phyloP scores from a whole-genome alignment of 371 early-diverging fungal species.

The Chytridiales sp. region DNA sequence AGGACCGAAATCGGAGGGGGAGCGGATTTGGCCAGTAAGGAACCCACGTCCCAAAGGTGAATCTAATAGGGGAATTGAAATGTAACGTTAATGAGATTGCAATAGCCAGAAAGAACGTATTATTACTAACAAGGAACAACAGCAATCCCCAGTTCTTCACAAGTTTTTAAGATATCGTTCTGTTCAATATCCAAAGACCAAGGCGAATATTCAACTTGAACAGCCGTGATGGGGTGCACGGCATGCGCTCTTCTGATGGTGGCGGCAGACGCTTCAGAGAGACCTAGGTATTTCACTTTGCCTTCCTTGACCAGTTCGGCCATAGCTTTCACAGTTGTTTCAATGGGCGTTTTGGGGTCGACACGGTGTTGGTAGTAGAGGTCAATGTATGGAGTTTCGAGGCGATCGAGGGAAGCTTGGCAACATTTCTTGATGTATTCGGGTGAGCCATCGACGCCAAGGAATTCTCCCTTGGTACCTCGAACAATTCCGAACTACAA shows the following conservation, averaged over 20 bases:
- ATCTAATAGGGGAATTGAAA: constrained; percentile 10
- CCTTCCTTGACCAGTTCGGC: constrained; percentile 58
- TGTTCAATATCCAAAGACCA: constrained; percentile 50
- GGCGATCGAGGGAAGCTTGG: constrained; percentile 47
- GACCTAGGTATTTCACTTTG: constrained; percentile 54
- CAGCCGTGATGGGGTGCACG: constrained; percentile 64
- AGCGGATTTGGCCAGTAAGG: constrained; percentile 50
- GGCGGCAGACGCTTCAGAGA: constrained; percentile 57
- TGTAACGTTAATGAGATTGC: background rate
- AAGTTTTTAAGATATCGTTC: constrained; percentile 53
- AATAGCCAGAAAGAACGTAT: background rate
- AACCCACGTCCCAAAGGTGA: constrained; percentile 61
- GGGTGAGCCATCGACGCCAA: constrained; percentile 45
- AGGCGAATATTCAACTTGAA: constrained; percentile 47
- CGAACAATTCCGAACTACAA: constrained; percentile 43
- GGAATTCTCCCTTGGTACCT: constrained; percentile 16
- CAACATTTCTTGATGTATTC: constrained; percentile 53
- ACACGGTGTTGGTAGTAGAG: constrained; percentile 47
- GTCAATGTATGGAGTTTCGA: constrained; percentile 55
- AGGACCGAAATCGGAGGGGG: constrained; percentile 45
- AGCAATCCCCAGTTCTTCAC: constrained; percentile 62
- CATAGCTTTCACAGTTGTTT: constrained; percentile 55
- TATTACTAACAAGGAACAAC: constrained; percentile 47
- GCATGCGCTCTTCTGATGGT: constrained; percentile 60
- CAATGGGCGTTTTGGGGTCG: constrained; percentile 38